These are phyloP conservation scores for Metschnikowia similis DNA, from an alignment of 805 yeast genomes.

Conservation along the genomic window DNA sequence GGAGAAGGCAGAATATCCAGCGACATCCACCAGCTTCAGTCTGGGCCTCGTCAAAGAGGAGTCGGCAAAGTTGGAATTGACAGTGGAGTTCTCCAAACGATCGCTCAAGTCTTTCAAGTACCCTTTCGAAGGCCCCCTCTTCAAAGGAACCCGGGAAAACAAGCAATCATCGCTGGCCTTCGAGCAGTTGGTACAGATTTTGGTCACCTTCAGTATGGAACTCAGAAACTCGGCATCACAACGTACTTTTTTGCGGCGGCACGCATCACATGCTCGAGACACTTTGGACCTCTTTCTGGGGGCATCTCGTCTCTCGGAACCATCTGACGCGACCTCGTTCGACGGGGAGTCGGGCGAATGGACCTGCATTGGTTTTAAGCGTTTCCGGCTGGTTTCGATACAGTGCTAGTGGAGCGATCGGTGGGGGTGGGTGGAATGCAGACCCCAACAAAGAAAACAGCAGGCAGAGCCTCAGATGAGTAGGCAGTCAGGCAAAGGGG, in stretches of 20 bases:
- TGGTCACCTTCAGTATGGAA: conserved; percentile 44
- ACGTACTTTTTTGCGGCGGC: conserved; percentile 66
- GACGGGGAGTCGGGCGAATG: conserved; percentile 6
- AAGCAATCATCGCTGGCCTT: conserved; percentile 60
- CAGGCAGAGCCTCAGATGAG: not conserved
- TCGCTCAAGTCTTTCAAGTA: conserved; percentile 46
- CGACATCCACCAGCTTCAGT: conserved; percentile 15
- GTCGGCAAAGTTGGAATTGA: not conserved
- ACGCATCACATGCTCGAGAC: conserved; percentile 77
- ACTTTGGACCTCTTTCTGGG: conserved; percentile 65
- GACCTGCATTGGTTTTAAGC: not conserved
- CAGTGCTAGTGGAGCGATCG: not conserved
- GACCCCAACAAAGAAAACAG: not conserved
- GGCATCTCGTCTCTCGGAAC: conserved; percentile 6
- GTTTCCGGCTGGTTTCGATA: not conserved
- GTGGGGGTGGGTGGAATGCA: not conserved
- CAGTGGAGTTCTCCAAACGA: conserved; percentile 15
- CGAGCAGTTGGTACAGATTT: conserved; percentile 58
- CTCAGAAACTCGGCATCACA: conserved; percentile 59
- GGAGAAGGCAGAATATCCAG: not conserved
- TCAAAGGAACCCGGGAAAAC: conserved; percentile 67
- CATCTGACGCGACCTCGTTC: not conserved
- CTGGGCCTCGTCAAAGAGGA: conserved; percentile 8
- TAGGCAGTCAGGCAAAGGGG: not conserved
- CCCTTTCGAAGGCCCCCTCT: conserved; percentile 79